Conservation (phyloP, 129 eudicot species). For the Scalesia atractyloides region DNA sequence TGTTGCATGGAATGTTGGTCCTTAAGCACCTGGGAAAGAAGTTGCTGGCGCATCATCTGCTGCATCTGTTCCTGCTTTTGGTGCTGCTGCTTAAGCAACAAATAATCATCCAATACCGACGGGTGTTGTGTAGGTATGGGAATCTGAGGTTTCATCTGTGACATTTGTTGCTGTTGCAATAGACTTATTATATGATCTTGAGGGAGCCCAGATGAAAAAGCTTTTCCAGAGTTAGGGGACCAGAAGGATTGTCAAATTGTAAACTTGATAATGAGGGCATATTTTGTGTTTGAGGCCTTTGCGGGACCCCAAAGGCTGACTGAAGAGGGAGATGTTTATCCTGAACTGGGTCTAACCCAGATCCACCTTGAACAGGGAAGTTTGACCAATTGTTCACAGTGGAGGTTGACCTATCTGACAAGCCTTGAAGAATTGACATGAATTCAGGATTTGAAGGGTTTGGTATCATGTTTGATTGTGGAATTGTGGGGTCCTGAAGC, state of each 20-base stretch:
- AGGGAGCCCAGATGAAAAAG: slow-evolving; percentile 59
- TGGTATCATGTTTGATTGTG: slow-evolving; percentile 48
- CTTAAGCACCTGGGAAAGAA: slow-evolving; percentile 62
- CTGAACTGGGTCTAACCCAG: slow-evolving; percentile 56
- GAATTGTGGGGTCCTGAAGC: slow-evolving; percentile 46
- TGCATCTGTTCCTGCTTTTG: slow-evolving; percentile 68
- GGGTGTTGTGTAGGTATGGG: slow-evolving; percentile 61
- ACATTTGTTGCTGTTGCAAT: slow-evolving; percentile 71
- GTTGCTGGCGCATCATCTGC: slow-evolving; percentile 65
- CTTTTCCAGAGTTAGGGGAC: slow-evolving; percentile 51
- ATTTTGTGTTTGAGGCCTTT: slow-evolving; percentile 62
- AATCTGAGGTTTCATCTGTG: slow-evolving; percentile 69
- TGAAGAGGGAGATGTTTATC: slow-evolving; percentile 57
- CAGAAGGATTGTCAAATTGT: slow-evolving; percentile 43
- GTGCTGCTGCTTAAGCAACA: slow-evolving; percentile 79
- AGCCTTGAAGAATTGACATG: slow-evolving; percentile 66
- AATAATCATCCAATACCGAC: slow-evolving; percentile 61
- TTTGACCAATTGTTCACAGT: slow-evolving; percentile 61
- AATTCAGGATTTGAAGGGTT: slow-evolving; percentile 57
- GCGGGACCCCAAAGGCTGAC: slow-evolving; percentile 55
- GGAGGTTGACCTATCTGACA: slow-evolving; percentile 53
- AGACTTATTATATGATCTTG: slow-evolving; percentile 74
- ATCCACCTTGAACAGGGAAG: slow-evolving; percentile 59
- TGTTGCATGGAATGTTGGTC: slow-evolving; percentile 59
- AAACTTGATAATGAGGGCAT: slow-evolving; percentile 42